Base-by-base conservation (phyloP, 257 asterid genomes). In the Scutellaria minor region DNA sequence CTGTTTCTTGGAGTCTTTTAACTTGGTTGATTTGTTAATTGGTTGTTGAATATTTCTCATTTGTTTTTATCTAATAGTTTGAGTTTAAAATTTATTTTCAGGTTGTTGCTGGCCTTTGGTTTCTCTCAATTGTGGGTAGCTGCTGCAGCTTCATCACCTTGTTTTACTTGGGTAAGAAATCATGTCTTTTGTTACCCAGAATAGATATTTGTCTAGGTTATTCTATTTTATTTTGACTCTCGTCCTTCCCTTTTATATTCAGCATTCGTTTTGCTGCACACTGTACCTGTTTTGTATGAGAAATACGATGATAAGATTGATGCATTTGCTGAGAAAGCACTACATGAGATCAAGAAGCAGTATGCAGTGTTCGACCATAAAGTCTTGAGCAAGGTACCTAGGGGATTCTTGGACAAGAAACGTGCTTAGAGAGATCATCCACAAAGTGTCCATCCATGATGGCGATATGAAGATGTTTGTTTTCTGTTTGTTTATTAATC, bases 141-240 rank as follows among this genome's bases (percentile, higher is more conserved):
- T 93, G 82, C 87, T 82, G 84, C 90, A 87, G 80, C 79, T 91
- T 93, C 86, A 81, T 93, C 87, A 93, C 98, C 1, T 68, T 93
- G 91, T 83, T 84, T 73, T 91, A 93, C 72, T 75, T 89, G 68
- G 37, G 98, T 93, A 82, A 89, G 73, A 20, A 47, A 15, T 35
- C 10, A 46, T 15, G 40, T 1, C 67, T 42, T 48, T 44, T 5
- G 44, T 70, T 3, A 11, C n/a, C 31, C 31, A 10, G 10, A 46
- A 53, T 51, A 40, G 1, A 14, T 13, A 42, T 12, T 27, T 37
- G 13, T 46, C n/a, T 35, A 5, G 54, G 15, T 15, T 42, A 55
- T 18, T 7, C 22, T 12, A 6, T 7, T 55, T 41, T 15, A 6
- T 22, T 18, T 58, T 46, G 41, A 64, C 52, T n/a, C 20, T 3